Evolutionary conservation across 495 filamentous ascomycete genomes (phyloP).

Genomic region (Tuber magnatum): DNA sequence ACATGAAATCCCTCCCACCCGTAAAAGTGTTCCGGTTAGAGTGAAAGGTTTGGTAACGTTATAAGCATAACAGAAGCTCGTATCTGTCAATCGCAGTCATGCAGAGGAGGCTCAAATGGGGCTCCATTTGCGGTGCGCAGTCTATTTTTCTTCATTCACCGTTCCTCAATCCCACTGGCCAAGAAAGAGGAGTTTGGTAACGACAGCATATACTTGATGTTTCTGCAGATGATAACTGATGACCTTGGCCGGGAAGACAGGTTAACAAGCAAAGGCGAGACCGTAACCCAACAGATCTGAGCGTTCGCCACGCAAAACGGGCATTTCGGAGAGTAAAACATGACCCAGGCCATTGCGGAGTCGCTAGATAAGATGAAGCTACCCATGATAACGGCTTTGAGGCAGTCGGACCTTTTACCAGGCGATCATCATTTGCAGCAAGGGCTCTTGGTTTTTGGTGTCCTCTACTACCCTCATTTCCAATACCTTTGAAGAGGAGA

Average conservation of each 20-base stretch:
- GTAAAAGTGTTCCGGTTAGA: slow-evolving; percentile 22
- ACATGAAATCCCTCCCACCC: slow-evolving; percentile 2
- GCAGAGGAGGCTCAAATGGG: slow-evolving; percentile 26
- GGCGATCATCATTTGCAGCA: slow-evolving; percentile 36
- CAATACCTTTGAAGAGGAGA: slow-evolving; percentile 27
- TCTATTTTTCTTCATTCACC: slow-evolving; percentile 35
- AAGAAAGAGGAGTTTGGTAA: slow-evolving; percentile 24
- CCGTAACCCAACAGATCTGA: slow-evolving; percentile 16
- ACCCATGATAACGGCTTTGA: slow-evolving; percentile 24
- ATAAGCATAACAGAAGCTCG: slow-evolving; percentile 24
- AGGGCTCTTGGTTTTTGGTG: slow-evolving; percentile 10
- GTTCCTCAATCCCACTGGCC: slow-evolving; percentile 29
- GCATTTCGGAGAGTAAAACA: slow-evolving; percentile 20
- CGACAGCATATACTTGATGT: slow-evolving; percentile 31
- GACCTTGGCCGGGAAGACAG: not conserved
- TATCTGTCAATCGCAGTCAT: slow-evolving; percentile 11
- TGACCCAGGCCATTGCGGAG: slow-evolving; percentile 13
- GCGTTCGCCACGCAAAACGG: slow-evolving; percentile 17
- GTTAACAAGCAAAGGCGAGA: slow-evolving; percentile 7
- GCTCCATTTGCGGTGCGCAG: slow-evolving; percentile 35
- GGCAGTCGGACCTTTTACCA: slow-evolving; percentile 39
- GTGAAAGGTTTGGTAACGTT: slow-evolving; percentile 16
- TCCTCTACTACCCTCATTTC: slow-evolving; percentile 17
- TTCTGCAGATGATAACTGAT: slow-evolving; percentile 26
- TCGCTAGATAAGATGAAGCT: slow-evolving; percentile 21